Percentiles rank a stretch among this genome's conserved stretches.
phyloP scores from a whole-genome alignment of 495 filamentous ascomycete species.

The Terfezia claveryi region DNA sequence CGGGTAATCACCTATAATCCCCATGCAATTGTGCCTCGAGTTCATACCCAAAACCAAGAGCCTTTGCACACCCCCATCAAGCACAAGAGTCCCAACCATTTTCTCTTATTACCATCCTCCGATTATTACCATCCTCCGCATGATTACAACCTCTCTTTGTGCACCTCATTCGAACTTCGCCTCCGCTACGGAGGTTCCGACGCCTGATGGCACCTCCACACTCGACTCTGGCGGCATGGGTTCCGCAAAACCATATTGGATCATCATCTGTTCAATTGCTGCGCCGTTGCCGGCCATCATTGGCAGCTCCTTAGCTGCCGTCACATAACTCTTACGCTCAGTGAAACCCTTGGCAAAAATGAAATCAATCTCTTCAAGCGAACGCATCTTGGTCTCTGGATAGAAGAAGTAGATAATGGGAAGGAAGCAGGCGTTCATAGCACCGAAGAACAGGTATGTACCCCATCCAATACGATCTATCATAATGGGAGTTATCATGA shows the following conservation, averaged over 20 bases:
- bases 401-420: constrained; percentile 60
- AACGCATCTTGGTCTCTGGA: constrained; percentile 46
- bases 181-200: no score
- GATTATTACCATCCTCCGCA: no score
- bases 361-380: constrained; percentile 60
- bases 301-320: constrained; percentile 46
- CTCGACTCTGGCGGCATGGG: no score
- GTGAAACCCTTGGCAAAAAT: constrained; percentile 57
- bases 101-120: no score
- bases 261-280: constrained; percentile 40
- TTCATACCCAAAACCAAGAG: no score
- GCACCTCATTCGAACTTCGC: no score
- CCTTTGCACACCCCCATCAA: no score
- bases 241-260: constrained; percentile 33
- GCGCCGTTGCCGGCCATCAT: constrained; percentile 29
- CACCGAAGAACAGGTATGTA: constrained; percentile 60
- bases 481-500: constrained; percentile 65
- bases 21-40: no score
- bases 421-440: constrained; percentile 45
- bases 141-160: no score
- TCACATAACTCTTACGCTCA: constrained; percentile 56
- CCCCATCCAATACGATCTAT: constrained; percentile 45
- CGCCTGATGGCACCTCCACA: no score
- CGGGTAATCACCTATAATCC: no score
- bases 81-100: no score